These are phyloP conservation scores for Cladosporium oxysporum DNA, from an alignment of 2,329 filamentous ascomycete genomes.

Conservation along the genomic window DNA sequence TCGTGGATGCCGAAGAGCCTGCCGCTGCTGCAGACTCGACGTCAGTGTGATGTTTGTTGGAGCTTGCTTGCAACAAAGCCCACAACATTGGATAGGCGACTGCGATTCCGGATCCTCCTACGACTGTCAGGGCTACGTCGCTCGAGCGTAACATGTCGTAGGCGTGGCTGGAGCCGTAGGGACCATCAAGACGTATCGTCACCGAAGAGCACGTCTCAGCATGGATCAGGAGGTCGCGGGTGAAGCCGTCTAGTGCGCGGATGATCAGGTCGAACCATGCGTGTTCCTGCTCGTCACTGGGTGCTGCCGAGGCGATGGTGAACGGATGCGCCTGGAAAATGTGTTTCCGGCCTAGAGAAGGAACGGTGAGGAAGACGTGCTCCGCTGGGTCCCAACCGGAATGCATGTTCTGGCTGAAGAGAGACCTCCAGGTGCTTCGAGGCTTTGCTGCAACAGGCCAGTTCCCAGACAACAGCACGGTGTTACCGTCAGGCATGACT, in stretches of 20 bases:
- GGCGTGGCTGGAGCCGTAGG: conserved; percentile 62
- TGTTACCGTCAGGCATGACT: conserved; percentile 59
- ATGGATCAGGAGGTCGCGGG: conserved; percentile 55
- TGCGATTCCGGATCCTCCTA: conserved; percentile 66
- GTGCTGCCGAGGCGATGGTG: conserved; percentile 64
- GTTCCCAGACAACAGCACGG: conserved; percentile 52
- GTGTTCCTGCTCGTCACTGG: conserved; percentile 42
- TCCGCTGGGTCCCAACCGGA: conserved; percentile 62
- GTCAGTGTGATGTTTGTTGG: not conserved
- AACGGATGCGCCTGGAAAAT: conserved; percentile 65
- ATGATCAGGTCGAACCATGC: conserved; percentile 61
- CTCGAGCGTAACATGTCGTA: conserved; percentile 54
- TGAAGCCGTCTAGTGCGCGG: conserved; percentile 62
- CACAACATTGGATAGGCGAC: conserved; percentile 63
- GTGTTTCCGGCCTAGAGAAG: conserved; percentile 55
- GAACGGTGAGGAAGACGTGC: conserved; percentile 65
- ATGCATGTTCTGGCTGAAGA: conserved; percentile 31
- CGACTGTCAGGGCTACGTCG: conserved; percentile 57
- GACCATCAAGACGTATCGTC: conserved; percentile 61
- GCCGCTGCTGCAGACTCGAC: conserved; percentile 24
- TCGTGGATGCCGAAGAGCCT: not conserved
- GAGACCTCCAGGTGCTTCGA: conserved; percentile 22
- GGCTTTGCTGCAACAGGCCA: conserved; percentile 38
- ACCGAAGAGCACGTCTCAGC: conserved; percentile 49
- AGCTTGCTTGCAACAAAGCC: conserved; percentile 36